A percentile compares a stretch with the other conserved stretches of the same genome.
Conservation (phyloP, 75 land plant species). For the Sequoiadendron giganteum region DNA sequence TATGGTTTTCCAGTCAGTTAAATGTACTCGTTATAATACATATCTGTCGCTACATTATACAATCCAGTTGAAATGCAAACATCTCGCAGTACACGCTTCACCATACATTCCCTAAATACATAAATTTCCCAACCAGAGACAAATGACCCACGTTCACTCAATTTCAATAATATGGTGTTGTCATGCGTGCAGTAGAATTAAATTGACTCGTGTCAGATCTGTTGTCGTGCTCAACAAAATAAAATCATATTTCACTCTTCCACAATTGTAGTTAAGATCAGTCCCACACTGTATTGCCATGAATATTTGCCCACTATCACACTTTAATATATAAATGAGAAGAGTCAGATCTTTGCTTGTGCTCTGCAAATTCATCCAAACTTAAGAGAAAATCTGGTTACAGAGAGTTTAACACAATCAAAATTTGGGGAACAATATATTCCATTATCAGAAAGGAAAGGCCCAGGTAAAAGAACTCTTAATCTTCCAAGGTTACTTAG, state of each 20-base stretch:
- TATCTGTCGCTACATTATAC: too few species aligned
- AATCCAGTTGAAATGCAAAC: too few species aligned
- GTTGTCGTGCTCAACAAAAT: not conserved
- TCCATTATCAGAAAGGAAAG: too few species aligned
- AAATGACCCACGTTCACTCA: not conserved
- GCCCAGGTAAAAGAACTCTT: too few species aligned
- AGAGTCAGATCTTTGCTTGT: not conserved
- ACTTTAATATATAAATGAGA: too few species aligned
- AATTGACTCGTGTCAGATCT: not conserved
- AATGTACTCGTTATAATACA: too few species aligned
- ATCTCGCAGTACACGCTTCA: too few species aligned
- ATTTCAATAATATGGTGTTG: not conserved
- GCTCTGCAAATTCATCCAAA: not conserved
- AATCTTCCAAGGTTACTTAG: too few species aligned
- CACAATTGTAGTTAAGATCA: not conserved
- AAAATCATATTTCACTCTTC: not conserved
- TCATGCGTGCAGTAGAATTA: not conserved
- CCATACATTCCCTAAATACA: too few species aligned
- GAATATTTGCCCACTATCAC: not conserved
- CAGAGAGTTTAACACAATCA: not conserved
- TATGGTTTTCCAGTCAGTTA: too few species aligned
- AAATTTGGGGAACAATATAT: not conserved
- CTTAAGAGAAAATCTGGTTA: not conserved
- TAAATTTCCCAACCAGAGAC: too few species aligned
- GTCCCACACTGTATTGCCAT: too few species aligned